A percentile compares a stretch with the other conserved stretches of the same genome.
Conservation (phyloP, 768 basidiomycete genomes). For the Terana coerulea region DNA sequence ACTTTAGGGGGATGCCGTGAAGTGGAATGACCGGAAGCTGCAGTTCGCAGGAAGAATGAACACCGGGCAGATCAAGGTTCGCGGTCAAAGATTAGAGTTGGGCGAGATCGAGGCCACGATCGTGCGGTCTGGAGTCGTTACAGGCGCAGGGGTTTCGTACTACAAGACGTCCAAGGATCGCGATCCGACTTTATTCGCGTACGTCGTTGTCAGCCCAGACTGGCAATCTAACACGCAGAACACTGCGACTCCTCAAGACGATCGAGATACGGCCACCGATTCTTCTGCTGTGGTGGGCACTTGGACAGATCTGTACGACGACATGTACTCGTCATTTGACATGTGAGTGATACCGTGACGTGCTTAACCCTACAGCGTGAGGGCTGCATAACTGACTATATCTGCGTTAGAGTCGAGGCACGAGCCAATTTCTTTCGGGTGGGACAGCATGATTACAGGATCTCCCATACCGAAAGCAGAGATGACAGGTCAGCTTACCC, state of each 20-base stretch:
- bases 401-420: background rate
- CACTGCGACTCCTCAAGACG: no score
- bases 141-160: background rate
- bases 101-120: background rate
- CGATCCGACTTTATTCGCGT: background rate
- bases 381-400: background rate
- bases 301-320: background rate
- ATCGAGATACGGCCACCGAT: background rate
- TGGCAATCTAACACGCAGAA: background rate
- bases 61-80: background rate
- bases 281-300: background rate
- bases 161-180: background rate
- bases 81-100: background rate
- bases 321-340: background rate
- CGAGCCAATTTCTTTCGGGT: background rate
- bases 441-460: background rate
- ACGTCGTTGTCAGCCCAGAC: background rate
- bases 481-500: background rate
- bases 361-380: no score
- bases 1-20: background rate
- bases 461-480: background rate
- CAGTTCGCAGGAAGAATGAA: background rate
- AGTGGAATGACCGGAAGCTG: background rate
- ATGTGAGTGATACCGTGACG: no score
- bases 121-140: background rate